Percentiles rank a stretch among this genome's conserved stretches.
Conservation (phyloP, 345 rosid genomes). For the Camelina neglecta region DNA sequence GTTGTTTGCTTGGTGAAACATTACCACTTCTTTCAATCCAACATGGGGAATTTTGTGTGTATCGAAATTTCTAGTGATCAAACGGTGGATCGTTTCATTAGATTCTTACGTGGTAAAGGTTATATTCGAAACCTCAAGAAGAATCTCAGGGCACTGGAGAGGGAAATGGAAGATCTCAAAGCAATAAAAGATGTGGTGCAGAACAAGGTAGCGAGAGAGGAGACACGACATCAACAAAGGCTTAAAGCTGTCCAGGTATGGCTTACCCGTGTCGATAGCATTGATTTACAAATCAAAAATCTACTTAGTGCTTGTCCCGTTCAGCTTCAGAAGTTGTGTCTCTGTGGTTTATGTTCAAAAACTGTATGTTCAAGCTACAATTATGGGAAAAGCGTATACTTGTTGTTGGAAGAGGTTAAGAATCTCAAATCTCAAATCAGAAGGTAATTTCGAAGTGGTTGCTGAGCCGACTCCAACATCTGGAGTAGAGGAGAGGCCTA, state of each 20-base stretch:
- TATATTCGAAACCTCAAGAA: not conserved
- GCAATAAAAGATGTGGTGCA: not conserved
- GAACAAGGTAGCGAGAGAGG: not conserved
- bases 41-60: too few species aligned
- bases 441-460: not conserved
- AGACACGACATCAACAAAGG: not conserved
- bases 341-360: not conserved
- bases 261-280: not conserved
- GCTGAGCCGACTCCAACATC: not conserved
- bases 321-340: not conserved
- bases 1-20: not conserved
- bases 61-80: not conserved
- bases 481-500: not conserved
- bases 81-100: not conserved
- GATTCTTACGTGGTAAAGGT: not conserved
- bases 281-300: not conserved
- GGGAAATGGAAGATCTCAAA: conserved; percentile 4
- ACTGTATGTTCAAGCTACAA: not conserved
- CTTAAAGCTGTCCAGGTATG: not conserved
- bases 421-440: not conserved
- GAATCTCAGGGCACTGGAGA: not conserved
- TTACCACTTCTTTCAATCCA: not conserved
- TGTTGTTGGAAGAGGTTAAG: conserved; percentile 5
- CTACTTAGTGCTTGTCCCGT: not conserved
- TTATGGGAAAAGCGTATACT: not conserved